Base-by-base conservation (phyloP, 192 early-diverging fungal species). In the Umbelopsis isabellina region DNA sequence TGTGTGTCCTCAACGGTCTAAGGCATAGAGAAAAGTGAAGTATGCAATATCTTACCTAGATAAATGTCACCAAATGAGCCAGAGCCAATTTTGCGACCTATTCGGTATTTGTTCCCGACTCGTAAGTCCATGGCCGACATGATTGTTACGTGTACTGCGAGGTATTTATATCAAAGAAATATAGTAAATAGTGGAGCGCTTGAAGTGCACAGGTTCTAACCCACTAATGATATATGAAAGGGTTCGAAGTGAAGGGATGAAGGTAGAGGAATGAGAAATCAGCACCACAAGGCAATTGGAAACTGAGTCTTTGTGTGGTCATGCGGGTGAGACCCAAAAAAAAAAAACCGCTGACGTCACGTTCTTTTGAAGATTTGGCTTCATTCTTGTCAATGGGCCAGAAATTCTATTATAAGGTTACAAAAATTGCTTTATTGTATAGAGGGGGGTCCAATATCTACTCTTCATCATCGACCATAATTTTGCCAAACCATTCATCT, bases 31-130 rank as follows among this genome's bases (percentile, higher is more conserved):
- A 23, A 45, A 0, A 25, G 47, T 22, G 16, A 22, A 9, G 4
- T 13, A 13, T 61, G 13, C 15, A 22, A 7, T 33, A 2, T 71
- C 84, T 77, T 77, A 92, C 92, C 92, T 50, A 96, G 89, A 78
- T 91, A 97, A 77, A 98, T 95, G 77, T 97, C 96, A 65, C 96
- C 96, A 88, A 98, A 98, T 53, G 91, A 93, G 65, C 96, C 96
- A 50, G 90, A 91, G 61, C 96, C 96, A 80, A 98, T 93, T 84
- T 97, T 98, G 66, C 93, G 86, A 49, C 94, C 94, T 68, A 98
- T 90, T 71, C 91, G 86, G 86, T 91, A 98, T 83, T 93, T 95
- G 83, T 92, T 93, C 74, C 91, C 95, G 61, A 98, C 93, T 76
- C 94, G 79, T 75, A 92, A 82, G 81, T 92, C 89, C 87, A 92